Evolutionary conservation across 2,329 filamentous ascomycete genomes (phyloP), one percentile per base, ranked within the genome.

Genomic region (Fusarium sp.): DNA sequence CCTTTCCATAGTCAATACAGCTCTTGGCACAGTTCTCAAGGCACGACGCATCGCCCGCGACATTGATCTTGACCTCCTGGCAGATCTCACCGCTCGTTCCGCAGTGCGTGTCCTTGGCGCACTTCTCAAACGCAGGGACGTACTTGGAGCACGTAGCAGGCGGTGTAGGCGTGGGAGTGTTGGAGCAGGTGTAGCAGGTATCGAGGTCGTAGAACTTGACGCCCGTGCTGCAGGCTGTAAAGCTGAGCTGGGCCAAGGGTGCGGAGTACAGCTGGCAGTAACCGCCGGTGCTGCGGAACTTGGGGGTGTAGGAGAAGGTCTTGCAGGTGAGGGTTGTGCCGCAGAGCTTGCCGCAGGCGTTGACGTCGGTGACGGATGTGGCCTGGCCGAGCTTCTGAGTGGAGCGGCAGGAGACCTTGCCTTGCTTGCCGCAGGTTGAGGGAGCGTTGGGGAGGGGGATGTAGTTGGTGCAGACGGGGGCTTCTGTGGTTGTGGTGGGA

Each of bases 21-120:
- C 68, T 74, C 72, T 74, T 74, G 36, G 72, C 72, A 47, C 72
- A 74, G 50, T 57, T 66, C 38, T 69, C 72, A 11, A 75, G 59
- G 60, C 61, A 70, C 20, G 69, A 62, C 30, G 24, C 28, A 60
- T 74, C 65, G 11, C 65, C 71, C 3, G 17, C 32, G 8, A 36
- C 45, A 9, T 26, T 20, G 24, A 73, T 75, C 12, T 34, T 48
- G 1, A 39, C 36, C 39, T 66, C 72, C 17, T 75, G 36, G 38
- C 65, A 63, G 60, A 74, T 64, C 12, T 54, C 38, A 14, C 72
- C 72, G 2, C 22, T 36, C 1, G 65, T 61, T 9, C 68, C 72
- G n/a, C 72, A 74, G 57, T 56, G 28, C 22, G 72, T 70, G 41
- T 55, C 34, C 20, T 26, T 45, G 18, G 26, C 28, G 24, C 72